Base-by-base conservation (phyloP, 805 yeast species). In the Yarrowia porcina region DNA sequence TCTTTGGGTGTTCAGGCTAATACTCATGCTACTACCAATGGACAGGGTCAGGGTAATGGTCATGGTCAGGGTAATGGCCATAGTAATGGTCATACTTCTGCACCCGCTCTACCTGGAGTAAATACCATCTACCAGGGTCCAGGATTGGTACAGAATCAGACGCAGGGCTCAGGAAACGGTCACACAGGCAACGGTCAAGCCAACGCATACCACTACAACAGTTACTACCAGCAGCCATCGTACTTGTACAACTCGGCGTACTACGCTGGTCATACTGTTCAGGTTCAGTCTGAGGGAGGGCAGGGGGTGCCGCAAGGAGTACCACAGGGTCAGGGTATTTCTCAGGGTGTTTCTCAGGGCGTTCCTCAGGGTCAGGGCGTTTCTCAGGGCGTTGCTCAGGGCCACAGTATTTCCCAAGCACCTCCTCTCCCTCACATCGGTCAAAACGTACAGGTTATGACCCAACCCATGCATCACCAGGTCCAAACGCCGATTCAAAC, bases 241-340 rank as follows among this genome's bases (percentile, higher is more conserved):
- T 52, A 52, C 44, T 23, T 52, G 39, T 52, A 52, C 59, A 52
- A 52, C 15, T 52, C 59, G 42, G 23, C 59, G 9, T 52, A 52
- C 15, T 52, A 52, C 9, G 39, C 59, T 2, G 59, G 59, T 2
- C 59, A 52, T 36, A 25, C 35, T 17, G 59, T 52, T 3, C 59
- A 52, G 44, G 44, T 52, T 1, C 44, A 52, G 32, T 12, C 27
- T 0, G 25, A 45, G 25, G 35, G 50, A 21, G 18, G 8, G 12
- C 5, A 21, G 8, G 4, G 9, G 18, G 17, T 21, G 7, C 27
- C 27, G 2, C 45, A 39, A 17, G 20, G 18, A n/a, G 20, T n/a
- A 10, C 36, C 17, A 5, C 49, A 42, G 32, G 15, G 32, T n/a
- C 27, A 41, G 17, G 45, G 25, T 4, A 25, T 18, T n/a, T 10